Evolutionary conservation across 768 basidiomycete genomes (phyloP), one percentile per base, ranked within the genome.

Genomic region (Rhodotorula babjevae): DNA sequence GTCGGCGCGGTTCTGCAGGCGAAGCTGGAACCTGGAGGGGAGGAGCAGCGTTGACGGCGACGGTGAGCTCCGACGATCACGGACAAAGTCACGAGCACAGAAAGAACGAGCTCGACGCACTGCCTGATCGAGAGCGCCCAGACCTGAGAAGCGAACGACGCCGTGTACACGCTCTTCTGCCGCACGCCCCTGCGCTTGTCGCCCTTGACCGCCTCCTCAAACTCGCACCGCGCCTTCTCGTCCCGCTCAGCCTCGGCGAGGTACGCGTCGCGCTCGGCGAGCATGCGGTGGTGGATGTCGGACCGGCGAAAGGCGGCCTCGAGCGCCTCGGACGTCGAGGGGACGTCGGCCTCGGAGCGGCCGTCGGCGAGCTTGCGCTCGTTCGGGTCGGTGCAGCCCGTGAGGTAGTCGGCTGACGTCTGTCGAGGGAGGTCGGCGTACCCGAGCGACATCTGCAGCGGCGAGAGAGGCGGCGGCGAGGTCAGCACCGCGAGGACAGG

Each of bases 311-410:
- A 93, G 0, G 87, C 87, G 23, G 81, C 80, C 77, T 90, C 91
- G 31, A 94, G 85, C 49, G 83, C 85, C 59, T 85, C 83, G 0
- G 92, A 87, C 0, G 89, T 85, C 12, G 86, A 86, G 4, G 90
- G 91, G 0, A 88, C 88, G 72, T 87, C 84, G 1, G 74, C 72
- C 19, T 82, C 84, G 18, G 87, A 86, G 40, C 84, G 85, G 11
- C 88, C 90, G 6, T 85, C 81, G 1, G 87, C 86, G 76, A 90
- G 89, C 79, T 88, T 89, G 36, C 92, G 89, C 82, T 95, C 92
- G 76, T 92, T 91, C 0, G 88, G 86, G 77, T 91, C 90, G 15
- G 92, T 83, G 72, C 83, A 79, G 36, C 81, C 82, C 33, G 83
- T 84, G 57, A 84, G 76, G 77, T 83, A 84, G 74, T 84, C 83